Conservation (phyloP, 345 rosid genomes). For the Hibiscus mutabilis region DNA sequence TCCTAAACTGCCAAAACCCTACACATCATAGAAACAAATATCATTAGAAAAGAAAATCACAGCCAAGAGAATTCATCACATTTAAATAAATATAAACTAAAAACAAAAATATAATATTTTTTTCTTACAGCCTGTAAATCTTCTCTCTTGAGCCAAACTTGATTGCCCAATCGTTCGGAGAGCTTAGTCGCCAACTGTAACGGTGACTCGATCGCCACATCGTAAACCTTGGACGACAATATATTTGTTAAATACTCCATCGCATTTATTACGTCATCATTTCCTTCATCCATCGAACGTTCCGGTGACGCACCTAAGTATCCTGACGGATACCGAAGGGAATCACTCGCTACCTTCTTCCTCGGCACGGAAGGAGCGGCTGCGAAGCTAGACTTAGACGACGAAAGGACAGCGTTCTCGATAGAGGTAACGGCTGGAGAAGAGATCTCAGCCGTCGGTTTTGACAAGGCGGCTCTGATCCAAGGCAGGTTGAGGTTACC, state of each 20-base stretch:
- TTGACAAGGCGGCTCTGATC: background rate
- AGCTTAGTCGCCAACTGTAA: slow-evolving; percentile 48
- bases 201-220: slow-evolving; percentile 58
- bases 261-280: slow-evolving; percentile 24
- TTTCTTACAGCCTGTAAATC: slow-evolving; percentile 55
- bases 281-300: slow-evolving; percentile 13
- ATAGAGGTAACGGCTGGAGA: background rate
- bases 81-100: background rate
- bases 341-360: slow-evolving; percentile 28
- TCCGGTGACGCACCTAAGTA: slow-evolving; percentile 55
- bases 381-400: background rate
- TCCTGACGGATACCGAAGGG: slow-evolving; percentile 52
- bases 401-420: background rate
- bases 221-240: slow-evolving; percentile 54
- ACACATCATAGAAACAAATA: background rate
- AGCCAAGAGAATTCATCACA: background rate
- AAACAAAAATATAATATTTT: background rate
- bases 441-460: slow-evolving; percentile 9
- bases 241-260: slow-evolving; percentile 54
- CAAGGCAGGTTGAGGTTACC: background rate
- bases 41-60: background rate
- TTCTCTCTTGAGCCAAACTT: slow-evolving; percentile 60
- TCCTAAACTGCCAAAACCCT: background rate
- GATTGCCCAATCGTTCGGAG: slow-evolving; percentile 44
- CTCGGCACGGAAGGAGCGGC: background rate